phyloP scores from a whole-genome alignment of 169 alveolate genomes.

The Babesia bigemina region DNA sequence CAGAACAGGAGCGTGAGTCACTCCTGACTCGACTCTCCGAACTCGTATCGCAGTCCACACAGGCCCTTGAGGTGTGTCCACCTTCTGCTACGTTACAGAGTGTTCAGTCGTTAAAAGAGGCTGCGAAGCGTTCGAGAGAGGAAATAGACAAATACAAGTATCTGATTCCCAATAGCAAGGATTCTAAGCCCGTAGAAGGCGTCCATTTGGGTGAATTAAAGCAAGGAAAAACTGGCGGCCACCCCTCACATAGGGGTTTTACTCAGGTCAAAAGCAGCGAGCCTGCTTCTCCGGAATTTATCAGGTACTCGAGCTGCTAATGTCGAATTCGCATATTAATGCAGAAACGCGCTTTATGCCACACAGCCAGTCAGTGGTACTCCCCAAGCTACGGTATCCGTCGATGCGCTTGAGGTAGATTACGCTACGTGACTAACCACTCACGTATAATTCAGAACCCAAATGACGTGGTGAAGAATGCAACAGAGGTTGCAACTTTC shows the following conservation, averaged over 20 bases:
- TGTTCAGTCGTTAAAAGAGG: constrained; percentile 6
- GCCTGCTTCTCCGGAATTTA: background rate
- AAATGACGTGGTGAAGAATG: constrained; percentile 34
- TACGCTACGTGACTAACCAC: background rate
- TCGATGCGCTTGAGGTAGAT: constrained; percentile 60
- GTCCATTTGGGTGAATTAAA: background rate
- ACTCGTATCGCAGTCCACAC: constrained; percentile 24
- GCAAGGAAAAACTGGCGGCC: background rate
- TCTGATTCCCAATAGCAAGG: background rate
- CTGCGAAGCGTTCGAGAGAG: background rate
- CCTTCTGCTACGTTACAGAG: background rate
- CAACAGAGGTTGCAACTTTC: constrained; percentile 39
- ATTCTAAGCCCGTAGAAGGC: background rate
- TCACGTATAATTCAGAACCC: constrained; percentile 27
- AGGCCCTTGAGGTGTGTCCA: constrained; percentile 23
- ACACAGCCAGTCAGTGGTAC: constrained; percentile 55
- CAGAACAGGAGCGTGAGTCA: background rate
- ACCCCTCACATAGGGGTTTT: background rate
- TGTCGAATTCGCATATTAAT: background rate
- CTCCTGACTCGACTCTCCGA: background rate
- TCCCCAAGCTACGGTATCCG: constrained; percentile 51
- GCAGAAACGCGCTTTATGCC: constrained; percentile 56
- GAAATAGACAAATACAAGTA: constrained; percentile 20
- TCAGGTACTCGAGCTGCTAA: background rate
- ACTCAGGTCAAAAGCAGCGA: constrained; percentile 1